Evolutionary conservation across 1,284 basidiomycete genomes (phyloP), one percentile per base, ranked within the genome.

Genomic region (Sutorius eximius): DNA sequence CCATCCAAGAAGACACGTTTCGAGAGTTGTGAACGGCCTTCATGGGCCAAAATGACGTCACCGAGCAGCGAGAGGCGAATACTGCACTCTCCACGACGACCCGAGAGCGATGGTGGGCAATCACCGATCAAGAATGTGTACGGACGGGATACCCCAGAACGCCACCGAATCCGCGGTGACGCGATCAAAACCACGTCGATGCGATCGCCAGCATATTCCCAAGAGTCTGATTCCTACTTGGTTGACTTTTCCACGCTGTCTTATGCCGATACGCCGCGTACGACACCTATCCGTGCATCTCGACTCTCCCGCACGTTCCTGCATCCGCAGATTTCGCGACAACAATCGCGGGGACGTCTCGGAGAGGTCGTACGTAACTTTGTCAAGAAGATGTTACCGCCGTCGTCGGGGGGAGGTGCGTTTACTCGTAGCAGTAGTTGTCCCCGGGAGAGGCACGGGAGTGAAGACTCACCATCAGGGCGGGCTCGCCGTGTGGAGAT

Each of bases 291-390:
- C 20, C 32, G 52, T 5, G 13, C 37, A 13, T 45, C 53, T 34
- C 58, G 47, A 20, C 42, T n/a, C 12, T 48, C 48, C 1, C 54
- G 45, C 18, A 18, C 37, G 38, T 5, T 29, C 1, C 18, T 34
- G 20, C 30, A 22, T 18, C 15, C 44, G 16, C 51, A 29, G 37
- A 18, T 9, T 0, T 13, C 29, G 13, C 49, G 16, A n/a, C 55
- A 38, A 27, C 53, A 36, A 3, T 40, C 52, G 3, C 40, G 61
- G 16, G 57, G 61, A 51, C 58, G 65, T 13, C 46, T 71, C 0
- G 65, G 69, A 15, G 59, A 46, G 37, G 63, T 49, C 2, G 49
- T 67, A 45, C 68, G 64, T 10, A 52, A 57, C 5, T 54, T 71
- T 45, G 57, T 71, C 3, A 65, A 52, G 55, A 57, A 24, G 41